These are phyloP conservation scores for Pythium rhizo-oryzae DNA, from an alignment of 352 stramenopile species.

Conservation along the genomic window DNA sequence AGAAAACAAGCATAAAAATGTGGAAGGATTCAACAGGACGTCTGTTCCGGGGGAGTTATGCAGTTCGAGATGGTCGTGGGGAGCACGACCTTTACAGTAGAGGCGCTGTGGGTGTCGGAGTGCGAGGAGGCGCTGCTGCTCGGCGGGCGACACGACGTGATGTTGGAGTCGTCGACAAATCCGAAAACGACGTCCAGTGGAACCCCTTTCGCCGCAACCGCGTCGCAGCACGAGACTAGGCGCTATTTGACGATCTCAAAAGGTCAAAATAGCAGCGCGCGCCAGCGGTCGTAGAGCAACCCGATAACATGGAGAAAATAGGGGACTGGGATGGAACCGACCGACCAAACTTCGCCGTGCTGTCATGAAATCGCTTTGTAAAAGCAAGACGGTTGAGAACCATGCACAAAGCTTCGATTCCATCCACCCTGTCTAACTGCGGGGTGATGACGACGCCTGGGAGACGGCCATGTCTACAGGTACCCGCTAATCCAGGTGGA, in stretches of 20 bases:
- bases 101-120: no score
- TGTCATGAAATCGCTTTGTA: slow-evolving; percentile 10
- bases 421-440: slow-evolving; percentile 1
- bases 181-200: slow-evolving; percentile 12
- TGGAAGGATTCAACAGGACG: no score
- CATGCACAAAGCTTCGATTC: slow-evolving; percentile 20
- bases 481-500: no score
- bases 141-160: slow-evolving; percentile 17
- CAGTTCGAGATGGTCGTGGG: no score
- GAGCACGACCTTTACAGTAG: no score
- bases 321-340: slow-evolving; percentile 6
- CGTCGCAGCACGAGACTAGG: slow-evolving; percentile 6
- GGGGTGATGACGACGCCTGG: slow-evolving; percentile 7
- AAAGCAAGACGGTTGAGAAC: slow-evolving; percentile 15
- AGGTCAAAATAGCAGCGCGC: slow-evolving; percentile 14
- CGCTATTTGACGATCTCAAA: background rate
- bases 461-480: no score
- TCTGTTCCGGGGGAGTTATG: no score
- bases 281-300: slow-evolving; percentile 15
- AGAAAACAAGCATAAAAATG: no score
- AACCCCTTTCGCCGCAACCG: background rate
- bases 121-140: no score
- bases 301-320: slow-evolving; percentile 21
- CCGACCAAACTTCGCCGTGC: slow-evolving; percentile 19
- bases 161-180: slow-evolving; percentile 26